These are phyloP conservation scores for Acanthamoeba triangularis DNA, from an alignment of 208 protist species.

Conservation along the genomic window DNA sequence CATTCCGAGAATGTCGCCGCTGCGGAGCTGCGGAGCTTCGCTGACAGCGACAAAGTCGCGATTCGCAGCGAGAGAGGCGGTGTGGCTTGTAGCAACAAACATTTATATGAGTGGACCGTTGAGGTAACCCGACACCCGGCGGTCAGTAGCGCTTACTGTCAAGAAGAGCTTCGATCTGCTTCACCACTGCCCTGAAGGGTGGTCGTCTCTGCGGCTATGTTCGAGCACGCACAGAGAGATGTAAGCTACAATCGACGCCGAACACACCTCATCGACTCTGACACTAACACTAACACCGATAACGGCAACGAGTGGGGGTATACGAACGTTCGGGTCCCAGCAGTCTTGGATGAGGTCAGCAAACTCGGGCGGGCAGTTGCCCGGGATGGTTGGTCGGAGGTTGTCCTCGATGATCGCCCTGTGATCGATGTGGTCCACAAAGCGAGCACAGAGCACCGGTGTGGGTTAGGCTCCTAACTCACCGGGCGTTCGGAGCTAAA, in stretches of 20 bases:
- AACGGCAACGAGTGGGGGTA: no score
- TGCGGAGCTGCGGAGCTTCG: no score
- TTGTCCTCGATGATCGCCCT: conserved; percentile 53
- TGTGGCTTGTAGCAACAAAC: no score
- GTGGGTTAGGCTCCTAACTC: neutral
- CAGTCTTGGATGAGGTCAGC: conserved; percentile 37
- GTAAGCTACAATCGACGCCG: neutral
- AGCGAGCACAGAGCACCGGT: neutral
- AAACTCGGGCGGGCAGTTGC: conserved; percentile 19
- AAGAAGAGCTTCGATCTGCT: neutral
- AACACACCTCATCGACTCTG: no score
- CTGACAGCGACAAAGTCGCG: no score
- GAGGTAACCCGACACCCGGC: no score
- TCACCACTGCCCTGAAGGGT: neutral
- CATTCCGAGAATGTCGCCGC: no score
- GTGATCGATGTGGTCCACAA: neutral
- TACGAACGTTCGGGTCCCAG: conserved; percentile 34
- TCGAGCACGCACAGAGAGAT: neutral
- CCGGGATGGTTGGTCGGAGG: conserved; percentile 52
- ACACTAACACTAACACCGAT: no score
- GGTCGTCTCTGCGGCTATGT: neutral
- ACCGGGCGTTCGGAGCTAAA: no score
- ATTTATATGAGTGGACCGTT: no score
- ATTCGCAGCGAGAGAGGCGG: no score
- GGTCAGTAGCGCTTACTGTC: neutral